Percentiles rank a stretch among this genome's conserved stretches.
Evolutionary conservation across 441 rosid species (phyloP).

Genomic region (Jatropha podagrica): DNA sequence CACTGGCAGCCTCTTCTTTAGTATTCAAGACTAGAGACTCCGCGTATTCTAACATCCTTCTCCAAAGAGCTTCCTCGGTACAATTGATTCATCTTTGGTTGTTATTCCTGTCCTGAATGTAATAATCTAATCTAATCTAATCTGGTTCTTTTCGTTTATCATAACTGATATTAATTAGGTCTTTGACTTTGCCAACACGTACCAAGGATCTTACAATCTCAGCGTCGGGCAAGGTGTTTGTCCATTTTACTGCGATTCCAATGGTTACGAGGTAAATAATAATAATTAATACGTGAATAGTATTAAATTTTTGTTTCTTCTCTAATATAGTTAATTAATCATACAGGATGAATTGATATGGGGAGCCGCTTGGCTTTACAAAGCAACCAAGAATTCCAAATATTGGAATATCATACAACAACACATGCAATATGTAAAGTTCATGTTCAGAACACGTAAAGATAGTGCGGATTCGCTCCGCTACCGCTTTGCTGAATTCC

Average conservation of each 20-base stretch:
- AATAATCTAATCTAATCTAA: background rate
- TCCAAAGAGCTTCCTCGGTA: conserved; percentile 41
- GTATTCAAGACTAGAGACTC: conserved; percentile 56
- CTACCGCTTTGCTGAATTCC: conserved; percentile 48
- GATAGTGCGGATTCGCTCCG: conserved; percentile 36
- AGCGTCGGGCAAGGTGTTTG: conserved; percentile 61
- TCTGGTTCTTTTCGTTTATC: background rate
- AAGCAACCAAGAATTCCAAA: conserved; percentile 53
- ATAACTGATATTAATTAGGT: conserved; percentile 34
- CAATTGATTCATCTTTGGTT: no score
- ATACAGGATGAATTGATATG: conserved; percentile 67
- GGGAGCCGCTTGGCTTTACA: conserved; percentile 83
- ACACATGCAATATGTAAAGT: conserved; percentile 35
- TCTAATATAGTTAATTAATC: background rate
- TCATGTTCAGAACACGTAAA: conserved; percentile 47
- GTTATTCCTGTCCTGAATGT: no score
- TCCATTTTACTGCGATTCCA: conserved; percentile 79
- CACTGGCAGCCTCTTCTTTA: conserved; percentile 73
- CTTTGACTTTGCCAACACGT: conserved; percentile 59
- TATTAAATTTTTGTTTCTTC: background rate
- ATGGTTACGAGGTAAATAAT: conserved; percentile 59
- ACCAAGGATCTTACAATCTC: conserved; percentile 73
- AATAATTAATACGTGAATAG: background rate
- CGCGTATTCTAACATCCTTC: conserved; percentile 53
- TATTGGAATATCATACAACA: conserved; percentile 55